Evolutionary conservation across 2,329 filamentous ascomycete species (phyloP).

Genomic region (Ophiosphaerella narmari): DNA sequence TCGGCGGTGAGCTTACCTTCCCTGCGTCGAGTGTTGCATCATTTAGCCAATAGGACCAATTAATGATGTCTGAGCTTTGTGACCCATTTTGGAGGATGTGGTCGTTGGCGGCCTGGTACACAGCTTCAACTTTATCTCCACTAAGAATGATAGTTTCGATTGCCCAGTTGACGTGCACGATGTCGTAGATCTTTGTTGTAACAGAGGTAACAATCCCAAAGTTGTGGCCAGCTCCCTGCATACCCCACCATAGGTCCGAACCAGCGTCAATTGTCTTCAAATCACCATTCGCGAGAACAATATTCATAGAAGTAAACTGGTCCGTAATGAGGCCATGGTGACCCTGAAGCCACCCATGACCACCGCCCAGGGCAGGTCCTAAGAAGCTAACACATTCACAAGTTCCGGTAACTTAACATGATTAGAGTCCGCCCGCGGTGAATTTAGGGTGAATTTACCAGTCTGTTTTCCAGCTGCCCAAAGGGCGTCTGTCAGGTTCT

Average conservation of each 20-base stretch:
- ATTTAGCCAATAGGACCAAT: slow-evolving; percentile 34
- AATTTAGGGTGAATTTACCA: slow-evolving; percentile 30
- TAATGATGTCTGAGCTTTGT: slow-evolving; percentile 46
- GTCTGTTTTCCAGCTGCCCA: slow-evolving; percentile 59
- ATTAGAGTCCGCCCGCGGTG: not conserved
- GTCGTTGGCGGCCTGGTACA: slow-evolving; percentile 56
- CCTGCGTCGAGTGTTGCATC: slow-evolving; percentile 18
- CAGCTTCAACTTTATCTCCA: slow-evolving; percentile 55
- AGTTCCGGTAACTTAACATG: slow-evolving; percentile 29
- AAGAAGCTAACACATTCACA: slow-evolving; percentile 58
- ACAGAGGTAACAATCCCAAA: slow-evolving; percentile 59
- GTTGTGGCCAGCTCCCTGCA: slow-evolving; percentile 63
- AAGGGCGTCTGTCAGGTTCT: slow-evolving; percentile 53
- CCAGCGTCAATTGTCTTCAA: slow-evolving; percentile 44
- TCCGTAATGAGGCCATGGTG: slow-evolving; percentile 59
- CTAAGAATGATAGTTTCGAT: slow-evolving; percentile 27
- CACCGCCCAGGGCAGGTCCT: slow-evolving; percentile 61
- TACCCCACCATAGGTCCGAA: slow-evolving; percentile 62
- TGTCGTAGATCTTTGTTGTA: slow-evolving; percentile 51
- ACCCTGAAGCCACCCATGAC: slow-evolving; percentile 61
- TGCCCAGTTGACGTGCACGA: slow-evolving; percentile 24
- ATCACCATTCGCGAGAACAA: slow-evolving; percentile 58
- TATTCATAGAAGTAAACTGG: slow-evolving; percentile 57
- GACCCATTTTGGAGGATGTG: slow-evolving; percentile 51
- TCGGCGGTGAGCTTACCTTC: slow-evolving; percentile 7